Evolutionary conservation across 2,329 filamentous ascomycete genomes (phyloP).

Genomic region (Nemania sp.): DNA sequence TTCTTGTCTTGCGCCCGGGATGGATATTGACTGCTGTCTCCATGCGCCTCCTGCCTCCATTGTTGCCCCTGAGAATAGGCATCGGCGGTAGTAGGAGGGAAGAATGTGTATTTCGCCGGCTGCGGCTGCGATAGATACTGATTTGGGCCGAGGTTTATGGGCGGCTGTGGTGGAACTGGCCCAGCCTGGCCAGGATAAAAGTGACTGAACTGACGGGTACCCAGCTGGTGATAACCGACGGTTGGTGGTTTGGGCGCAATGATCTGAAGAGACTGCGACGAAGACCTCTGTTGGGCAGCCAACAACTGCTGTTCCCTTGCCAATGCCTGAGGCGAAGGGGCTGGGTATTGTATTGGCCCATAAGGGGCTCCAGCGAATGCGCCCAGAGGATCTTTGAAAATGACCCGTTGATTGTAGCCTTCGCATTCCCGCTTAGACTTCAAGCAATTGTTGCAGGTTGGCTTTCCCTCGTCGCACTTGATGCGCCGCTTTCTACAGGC

Average conservation of each 20-base stretch:
- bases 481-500: constrained; percentile 93
- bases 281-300: constrained; percentile 46
- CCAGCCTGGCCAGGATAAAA: constrained; percentile 42
- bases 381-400: constrained; percentile 76
- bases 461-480: constrained; percentile 92
- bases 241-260: constrained; percentile 59
- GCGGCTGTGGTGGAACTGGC: constrained; percentile 32
- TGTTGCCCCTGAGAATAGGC: constrained; percentile 36
- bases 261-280: constrained; percentile 47
- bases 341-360: constrained; percentile 51
- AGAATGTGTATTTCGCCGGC: constrained; percentile 38
- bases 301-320: constrained; percentile 50
- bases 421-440: constrained; percentile 85
- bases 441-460: constrained; percentile 81
- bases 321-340: constrained; percentile 51
- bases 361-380: constrained; percentile 56
- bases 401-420: constrained; percentile 79
- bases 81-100: constrained; percentile 38
- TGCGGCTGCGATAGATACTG: constrained; percentile 32
- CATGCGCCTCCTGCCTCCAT: constrained; percentile 32
- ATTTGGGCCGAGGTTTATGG: constrained; percentile 33
- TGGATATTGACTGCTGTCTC: constrained; percentile 35
- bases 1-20: constrained; percentile 23
- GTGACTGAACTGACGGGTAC: constrained; percentile 37
- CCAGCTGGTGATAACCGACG: constrained; percentile 42